These are phyloP conservation scores for Aeminium ludgeri DNA, from an alignment of 495 filamentous ascomycete species.

Conservation along the genomic window DNA sequence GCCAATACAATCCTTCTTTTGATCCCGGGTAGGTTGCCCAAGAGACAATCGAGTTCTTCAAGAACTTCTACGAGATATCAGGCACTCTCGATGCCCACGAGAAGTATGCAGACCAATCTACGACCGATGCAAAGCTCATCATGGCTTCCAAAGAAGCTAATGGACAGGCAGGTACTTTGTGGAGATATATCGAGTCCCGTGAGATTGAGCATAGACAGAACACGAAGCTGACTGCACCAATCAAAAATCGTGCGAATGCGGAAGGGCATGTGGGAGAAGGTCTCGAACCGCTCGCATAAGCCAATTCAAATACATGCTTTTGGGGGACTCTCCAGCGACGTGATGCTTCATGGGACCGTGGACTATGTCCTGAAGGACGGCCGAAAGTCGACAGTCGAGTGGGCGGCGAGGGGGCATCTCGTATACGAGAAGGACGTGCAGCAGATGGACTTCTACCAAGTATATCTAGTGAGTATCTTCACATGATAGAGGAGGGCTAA, in stretches of 20 bases:
- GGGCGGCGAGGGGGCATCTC: slow-evolving; percentile 40
- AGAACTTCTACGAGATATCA: slow-evolving; percentile 40
- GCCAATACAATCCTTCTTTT: slow-evolving; percentile 8
- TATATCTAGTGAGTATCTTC: slow-evolving; percentile 38
- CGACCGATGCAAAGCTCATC: slow-evolving; percentile 37
- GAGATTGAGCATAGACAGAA: neutral
- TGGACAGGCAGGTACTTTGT: slow-evolving; percentile 35
- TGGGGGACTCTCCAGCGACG: slow-evolving; percentile 29
- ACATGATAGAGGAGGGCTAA: neutral
- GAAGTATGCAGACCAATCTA: slow-evolving; percentile 38
- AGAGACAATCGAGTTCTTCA: slow-evolving; percentile 30
- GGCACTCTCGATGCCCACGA: slow-evolving; percentile 41
- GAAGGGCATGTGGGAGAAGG: slow-evolving; percentile 40
- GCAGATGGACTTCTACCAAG: slow-evolving; percentile 48
- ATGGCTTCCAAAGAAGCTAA: slow-evolving; percentile 37
- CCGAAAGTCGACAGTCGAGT: slow-evolving; percentile 30
- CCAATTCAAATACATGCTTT: slow-evolving; percentile 37
- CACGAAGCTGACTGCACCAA: neutral
- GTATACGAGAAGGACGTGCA: slow-evolving; percentile 29
- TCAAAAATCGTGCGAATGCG: slow-evolving; percentile 39
- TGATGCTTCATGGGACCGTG: slow-evolving; percentile 48
- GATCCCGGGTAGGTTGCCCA: slow-evolving; percentile 14
- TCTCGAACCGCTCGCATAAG: slow-evolving; percentile 34
- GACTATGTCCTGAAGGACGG: slow-evolving; percentile 37
- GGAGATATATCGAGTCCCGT: no score